Conservation (phyloP, 2,329 filamentous ascomycete species). For the Cladophialophora immunda region DNA sequence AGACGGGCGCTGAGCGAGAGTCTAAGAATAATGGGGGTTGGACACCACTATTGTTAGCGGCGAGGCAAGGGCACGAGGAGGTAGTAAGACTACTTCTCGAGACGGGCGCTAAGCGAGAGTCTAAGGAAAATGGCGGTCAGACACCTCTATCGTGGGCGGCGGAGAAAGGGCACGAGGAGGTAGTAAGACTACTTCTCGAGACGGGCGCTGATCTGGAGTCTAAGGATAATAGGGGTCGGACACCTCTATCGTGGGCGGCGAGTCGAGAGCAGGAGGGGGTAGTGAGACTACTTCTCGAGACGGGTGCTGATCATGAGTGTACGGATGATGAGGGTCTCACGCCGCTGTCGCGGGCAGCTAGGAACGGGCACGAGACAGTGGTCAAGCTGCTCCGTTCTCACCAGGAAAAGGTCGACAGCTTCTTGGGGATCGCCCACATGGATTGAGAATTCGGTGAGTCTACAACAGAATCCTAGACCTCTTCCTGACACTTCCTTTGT, state of each 20-base stretch:
- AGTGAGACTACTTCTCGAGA: constrained; percentile 34
- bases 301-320: constrained; percentile 9
- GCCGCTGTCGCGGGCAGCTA: constrained; percentile 19
- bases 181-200: constrained; percentile 35
- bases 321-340: not conserved
- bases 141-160: constrained; percentile 8
- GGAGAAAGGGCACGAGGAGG: constrained; percentile 9
- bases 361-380: constrained; percentile 12
- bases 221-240: not conserved
- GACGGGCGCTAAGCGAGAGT: constrained; percentile 24
- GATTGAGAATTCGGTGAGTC: not conserved
- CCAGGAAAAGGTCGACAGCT: not conserved
- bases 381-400: not conserved
- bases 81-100: constrained; percentile 28
- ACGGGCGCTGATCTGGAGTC: constrained; percentile 10
- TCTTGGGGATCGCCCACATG: not conserved
- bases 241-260: constrained; percentile 11
- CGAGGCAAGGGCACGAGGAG: constrained; percentile 22
- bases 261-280: constrained; percentile 9
- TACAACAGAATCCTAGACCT: not conserved
- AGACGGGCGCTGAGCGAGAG: constrained; percentile 26
- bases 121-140: constrained; percentile 7
- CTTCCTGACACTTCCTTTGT: too few species aligned
- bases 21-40: constrained; percentile 7
- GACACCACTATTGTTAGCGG: constrained; percentile 20